A percentile compares a stretch with the other conserved stretches of the same genome.
Evolutionary conservation across 345 rosid genomes (phyloP).

Genomic region (Cardamine chenopodiifolia): DNA sequence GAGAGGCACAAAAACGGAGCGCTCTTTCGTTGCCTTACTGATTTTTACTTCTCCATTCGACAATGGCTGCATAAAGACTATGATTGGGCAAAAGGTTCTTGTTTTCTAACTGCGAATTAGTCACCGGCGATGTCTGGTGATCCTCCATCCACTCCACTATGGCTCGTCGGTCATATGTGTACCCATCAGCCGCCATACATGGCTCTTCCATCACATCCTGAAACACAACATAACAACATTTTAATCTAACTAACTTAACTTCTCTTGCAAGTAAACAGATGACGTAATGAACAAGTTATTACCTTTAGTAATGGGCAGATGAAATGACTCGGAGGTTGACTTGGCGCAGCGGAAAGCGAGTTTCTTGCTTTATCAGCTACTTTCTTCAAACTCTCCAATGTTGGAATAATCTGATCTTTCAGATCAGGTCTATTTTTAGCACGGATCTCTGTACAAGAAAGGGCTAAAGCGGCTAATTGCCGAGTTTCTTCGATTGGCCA

Average conservation of each 20-base stretch:
- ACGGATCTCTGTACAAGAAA: constrained; percentile 72
- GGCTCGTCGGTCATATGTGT: constrained; percentile 70
- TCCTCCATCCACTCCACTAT: constrained; percentile 70
- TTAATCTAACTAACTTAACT: constrained; percentile 1
- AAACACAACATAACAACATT: not conserved
- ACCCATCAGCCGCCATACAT: constrained; percentile 88
- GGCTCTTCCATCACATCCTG: constrained; percentile 90
- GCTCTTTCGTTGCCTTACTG: constrained; percentile 10
- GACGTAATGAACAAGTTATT: constrained; percentile 25
- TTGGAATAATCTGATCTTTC: constrained; percentile 64
- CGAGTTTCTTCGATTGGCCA: constrained; percentile 81
- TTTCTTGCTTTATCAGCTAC: constrained; percentile 52
- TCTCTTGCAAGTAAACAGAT: not conserved
- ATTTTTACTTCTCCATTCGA: constrained; percentile 62
- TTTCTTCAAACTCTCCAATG: constrained; percentile 59
- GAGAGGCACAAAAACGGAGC: constrained; percentile 13
- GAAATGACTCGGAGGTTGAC: constrained; percentile 63
- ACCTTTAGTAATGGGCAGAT: constrained; percentile 85
- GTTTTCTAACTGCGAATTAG: constrained; percentile 51
- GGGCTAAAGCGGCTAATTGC: constrained; percentile 61
- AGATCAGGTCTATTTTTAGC: constrained; percentile 63
- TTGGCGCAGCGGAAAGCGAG: constrained; percentile 13
- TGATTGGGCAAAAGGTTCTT: constrained; percentile 68
- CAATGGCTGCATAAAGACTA: constrained; percentile 64
- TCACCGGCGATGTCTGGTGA: constrained; percentile 67